phyloP scores from a whole-genome alignment of 306 rosid species.

The Glycyrrhiza uralensis region DNA sequence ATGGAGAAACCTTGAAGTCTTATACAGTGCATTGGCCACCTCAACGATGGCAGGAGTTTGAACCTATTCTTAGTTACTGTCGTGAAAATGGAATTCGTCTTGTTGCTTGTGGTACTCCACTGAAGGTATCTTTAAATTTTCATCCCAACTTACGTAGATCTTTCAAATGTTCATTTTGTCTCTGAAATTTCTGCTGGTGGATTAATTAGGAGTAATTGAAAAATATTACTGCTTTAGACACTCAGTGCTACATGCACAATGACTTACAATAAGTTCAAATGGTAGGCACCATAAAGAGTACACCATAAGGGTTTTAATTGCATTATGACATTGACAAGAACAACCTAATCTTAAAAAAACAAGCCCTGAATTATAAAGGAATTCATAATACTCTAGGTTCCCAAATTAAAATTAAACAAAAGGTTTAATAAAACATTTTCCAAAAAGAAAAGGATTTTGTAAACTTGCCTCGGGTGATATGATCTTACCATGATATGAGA shows the following conservation, averaged over 20 bases:
- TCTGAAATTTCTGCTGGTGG: not conserved
- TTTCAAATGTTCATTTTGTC: not conserved
- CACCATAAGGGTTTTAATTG: not conserved
- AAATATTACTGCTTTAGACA: not conserved
- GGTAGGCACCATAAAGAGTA: not conserved
- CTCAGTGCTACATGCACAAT: slow-evolving; percentile 3
- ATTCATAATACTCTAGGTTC: not conserved
- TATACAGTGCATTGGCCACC: slow-evolving; percentile 69
- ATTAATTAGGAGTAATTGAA: not conserved
- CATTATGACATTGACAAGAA: not conserved
- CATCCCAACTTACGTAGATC: not conserved
- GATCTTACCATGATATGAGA: not conserved
- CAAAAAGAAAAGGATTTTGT: not conserved
- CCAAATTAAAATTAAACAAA: not conserved
- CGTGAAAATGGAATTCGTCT: slow-evolving; percentile 69
- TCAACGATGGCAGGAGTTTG: slow-evolving; percentile 87
- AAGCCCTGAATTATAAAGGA: not conserved
- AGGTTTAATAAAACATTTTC: not conserved
- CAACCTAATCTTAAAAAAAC: not conserved
- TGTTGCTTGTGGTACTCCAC: slow-evolving; percentile 85
- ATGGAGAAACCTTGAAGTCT: slow-evolving; percentile 74
- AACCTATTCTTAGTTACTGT: slow-evolving; percentile 81
- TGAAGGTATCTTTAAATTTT: slow-evolving; percentile 44
- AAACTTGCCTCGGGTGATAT: not conserved
- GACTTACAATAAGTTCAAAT: not conserved